These are phyloP conservation scores for Kodamaea hsintzibuensis DNA, from an alignment of 805 yeast genomes.

Conservation along the genomic window DNA sequence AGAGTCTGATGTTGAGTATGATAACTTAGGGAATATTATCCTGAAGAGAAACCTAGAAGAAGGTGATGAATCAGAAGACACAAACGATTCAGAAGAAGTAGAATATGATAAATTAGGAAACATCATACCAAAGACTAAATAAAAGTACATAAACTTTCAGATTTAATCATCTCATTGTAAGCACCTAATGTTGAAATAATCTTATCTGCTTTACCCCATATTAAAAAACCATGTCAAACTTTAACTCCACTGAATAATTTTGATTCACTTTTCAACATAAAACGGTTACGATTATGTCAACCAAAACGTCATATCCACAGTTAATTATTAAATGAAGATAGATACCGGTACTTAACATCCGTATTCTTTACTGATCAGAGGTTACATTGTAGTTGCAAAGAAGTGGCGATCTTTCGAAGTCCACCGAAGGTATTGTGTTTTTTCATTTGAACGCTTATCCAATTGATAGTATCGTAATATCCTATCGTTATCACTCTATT, in stretches of 20 bases:
- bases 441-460: too few species aligned
- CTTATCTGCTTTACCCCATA: too few species aligned
- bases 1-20: constrained; percentile 15
- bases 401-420: not conserved
- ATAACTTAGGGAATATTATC: constrained; percentile 21
- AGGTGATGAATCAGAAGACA: constrained; percentile 11
- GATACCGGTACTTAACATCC: not conserved
- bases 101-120: constrained; percentile 27
- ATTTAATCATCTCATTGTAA: too few species aligned
- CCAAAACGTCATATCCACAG: not conserved
- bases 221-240: not conserved
- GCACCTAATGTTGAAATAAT: too few species aligned
- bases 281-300: too few species aligned
- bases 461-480: too few species aligned
- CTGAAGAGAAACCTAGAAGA: constrained; percentile 10
- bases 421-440: too few species aligned
- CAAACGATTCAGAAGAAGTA: constrained; percentile 11
- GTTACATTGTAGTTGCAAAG: not conserved
- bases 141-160: not conserved
- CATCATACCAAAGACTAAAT: constrained; percentile 10
- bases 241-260: too few species aligned
- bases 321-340: not conserved
- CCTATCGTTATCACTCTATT: too few species aligned
- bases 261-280: too few species aligned
- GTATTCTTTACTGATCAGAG: not conserved